Percentiles rank a stretch among this genome's conserved stretches.
Evolutionary conservation across 768 basidiomycete species (phyloP).

Genomic region (Boletus reticulatus): DNA sequence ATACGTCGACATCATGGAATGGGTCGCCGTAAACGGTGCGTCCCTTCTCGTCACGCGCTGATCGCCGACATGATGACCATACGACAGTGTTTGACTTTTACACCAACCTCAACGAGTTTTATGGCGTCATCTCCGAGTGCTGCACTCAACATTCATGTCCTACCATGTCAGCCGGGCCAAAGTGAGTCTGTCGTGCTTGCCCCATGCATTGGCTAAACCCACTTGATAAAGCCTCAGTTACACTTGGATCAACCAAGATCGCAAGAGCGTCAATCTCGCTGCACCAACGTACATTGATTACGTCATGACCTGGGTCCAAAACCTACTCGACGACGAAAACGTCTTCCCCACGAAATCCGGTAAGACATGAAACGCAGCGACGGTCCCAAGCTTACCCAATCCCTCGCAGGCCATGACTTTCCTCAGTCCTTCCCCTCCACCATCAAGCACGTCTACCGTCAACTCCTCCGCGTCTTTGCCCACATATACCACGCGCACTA

Average conservation of each 20-base stretch:
- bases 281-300: conserved; percentile 98
- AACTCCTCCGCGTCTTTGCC: conserved; percentile 94
- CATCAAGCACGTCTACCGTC: conserved; percentile 91
- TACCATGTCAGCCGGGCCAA: conserved; percentile 85
- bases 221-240: conserved; percentile 70
- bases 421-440: conserved; percentile 86
- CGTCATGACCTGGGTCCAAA: conserved; percentile 96
- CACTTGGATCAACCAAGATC: conserved; percentile 90
- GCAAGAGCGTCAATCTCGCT: conserved; percentile 82
- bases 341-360: conserved; percentile 96
- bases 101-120: conserved; percentile 95
- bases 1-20: conserved; percentile 94
- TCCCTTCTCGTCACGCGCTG: conserved; percentile 8
- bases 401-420: conserved; percentile 72
- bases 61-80: background rate
- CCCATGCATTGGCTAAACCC: background rate
- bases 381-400: background rate
- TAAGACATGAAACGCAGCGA: conserved; percentile 33
- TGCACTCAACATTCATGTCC: conserved; percentile 91
- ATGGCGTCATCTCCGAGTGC: conserved; percentile 89
- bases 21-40: conserved; percentile 94
- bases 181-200: conserved; percentile 46
- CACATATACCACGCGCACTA: conserved; percentile 98
- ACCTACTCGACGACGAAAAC: conserved; percentile 89
- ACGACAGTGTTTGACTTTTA: conserved; percentile 91